These are phyloP conservation scores for Vaccinium vitisidaea DNA, from an alignment of 148 eudicot species.

Conservation along the genomic window DNA sequence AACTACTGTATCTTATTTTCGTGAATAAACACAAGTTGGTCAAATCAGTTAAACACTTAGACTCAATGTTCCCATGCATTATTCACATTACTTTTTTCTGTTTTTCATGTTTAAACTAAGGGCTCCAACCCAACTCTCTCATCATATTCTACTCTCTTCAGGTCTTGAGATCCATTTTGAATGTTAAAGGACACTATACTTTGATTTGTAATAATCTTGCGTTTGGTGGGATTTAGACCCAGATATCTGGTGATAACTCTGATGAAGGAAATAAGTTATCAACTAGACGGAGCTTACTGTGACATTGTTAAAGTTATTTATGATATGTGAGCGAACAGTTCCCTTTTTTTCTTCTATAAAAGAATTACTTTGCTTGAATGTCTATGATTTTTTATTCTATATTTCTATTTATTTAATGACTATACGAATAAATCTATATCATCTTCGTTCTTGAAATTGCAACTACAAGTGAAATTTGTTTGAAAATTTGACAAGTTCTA, in stretches of 20 bases:
- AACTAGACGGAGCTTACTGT: background rate
- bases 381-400: background rate
- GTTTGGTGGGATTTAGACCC: background rate
- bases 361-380: background rate
- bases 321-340: background rate
- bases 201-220: background rate
- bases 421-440: background rate
- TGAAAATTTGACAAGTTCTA: background rate
- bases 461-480: background rate
- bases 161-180: background rate
- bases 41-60: background rate
- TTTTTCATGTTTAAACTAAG: background rate
- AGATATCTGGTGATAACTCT: background rate
- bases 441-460: background rate
- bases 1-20: background rate
- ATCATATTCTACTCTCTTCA: background rate
- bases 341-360: no score
- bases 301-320: background rate
- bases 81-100: background rate
- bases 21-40: background rate
- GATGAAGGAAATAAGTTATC: background rate
- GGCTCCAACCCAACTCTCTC: background rate
- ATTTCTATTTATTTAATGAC: background rate
- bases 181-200: background rate
- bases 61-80: background rate